These are phyloP conservation scores for Entamoeba invadens DNA, from an alignment of 208 protist species.

Conservation along the genomic window DNA sequence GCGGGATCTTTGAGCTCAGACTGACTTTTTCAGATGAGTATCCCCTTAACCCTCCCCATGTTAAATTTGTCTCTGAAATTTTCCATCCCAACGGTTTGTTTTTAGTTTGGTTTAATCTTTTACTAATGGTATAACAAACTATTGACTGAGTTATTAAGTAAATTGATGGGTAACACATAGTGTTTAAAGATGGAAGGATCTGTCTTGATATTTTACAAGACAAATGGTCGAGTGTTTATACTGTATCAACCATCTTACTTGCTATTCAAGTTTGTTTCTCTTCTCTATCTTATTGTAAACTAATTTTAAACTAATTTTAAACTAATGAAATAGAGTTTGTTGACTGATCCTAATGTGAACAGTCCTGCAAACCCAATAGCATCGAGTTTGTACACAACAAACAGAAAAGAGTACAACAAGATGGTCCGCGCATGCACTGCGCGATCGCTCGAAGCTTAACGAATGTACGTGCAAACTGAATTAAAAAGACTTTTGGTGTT, in stretches of 20 bases:
- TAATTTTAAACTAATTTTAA: too few relatives aligned
- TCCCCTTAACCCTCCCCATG: slow-evolving; percentile 41
- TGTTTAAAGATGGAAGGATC: slow-evolving; percentile 85
- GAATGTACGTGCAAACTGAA: neutral
- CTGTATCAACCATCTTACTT: slow-evolving; percentile 87
- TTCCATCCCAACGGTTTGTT: slow-evolving; percentile 37
- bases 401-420: neutral
- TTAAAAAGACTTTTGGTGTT: neutral
- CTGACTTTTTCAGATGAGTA: slow-evolving; percentile 42
- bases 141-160: neutral
- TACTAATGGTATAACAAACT: too few relatives aligned
- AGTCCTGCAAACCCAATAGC: slow-evolving; percentile 95
- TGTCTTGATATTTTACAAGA: slow-evolving; percentile 97
- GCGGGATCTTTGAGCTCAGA: slow-evolving; percentile 33
- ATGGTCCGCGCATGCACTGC: neutral
- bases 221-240: slow-evolving; percentile 74
- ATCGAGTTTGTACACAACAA: slow-evolving; percentile 55
- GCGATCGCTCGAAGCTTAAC: neutral
- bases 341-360: slow-evolving; percentile 95
- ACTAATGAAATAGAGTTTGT: slow-evolving; percentile 44
- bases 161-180: neutral
- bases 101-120: too few relatives aligned
- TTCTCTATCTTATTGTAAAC: neutral
- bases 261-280: slow-evolving; percentile 82
- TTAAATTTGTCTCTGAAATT: slow-evolving; percentile 42